Evolutionary conservation across 164 flowering plant genomes (phyloP).

Genomic region (Sedum album): DNA sequence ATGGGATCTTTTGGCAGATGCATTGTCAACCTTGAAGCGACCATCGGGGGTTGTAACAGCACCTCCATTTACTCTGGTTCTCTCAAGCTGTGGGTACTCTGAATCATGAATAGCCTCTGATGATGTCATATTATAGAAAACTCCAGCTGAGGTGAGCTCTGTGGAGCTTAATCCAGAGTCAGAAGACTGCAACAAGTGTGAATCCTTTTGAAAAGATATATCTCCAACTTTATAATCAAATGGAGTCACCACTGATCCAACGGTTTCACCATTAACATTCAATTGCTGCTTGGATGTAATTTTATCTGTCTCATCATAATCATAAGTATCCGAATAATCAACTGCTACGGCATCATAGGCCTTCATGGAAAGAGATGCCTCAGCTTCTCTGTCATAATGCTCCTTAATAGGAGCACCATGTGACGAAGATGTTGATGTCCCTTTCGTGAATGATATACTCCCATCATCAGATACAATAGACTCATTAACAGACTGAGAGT

Average conservation of each 20-base stretch:
- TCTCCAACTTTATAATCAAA: background rate
- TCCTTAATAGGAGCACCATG: conserved; percentile 40
- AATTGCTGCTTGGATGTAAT: background rate
- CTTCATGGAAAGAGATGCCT: background rate
- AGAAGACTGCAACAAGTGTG: conserved; percentile 7
- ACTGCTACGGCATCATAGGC: background rate
- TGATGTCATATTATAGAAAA: background rate
- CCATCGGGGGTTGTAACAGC: background rate
- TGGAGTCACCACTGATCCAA: background rate
- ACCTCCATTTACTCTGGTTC: background rate
- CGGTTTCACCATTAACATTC: background rate
- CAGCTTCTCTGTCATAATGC: background rate
- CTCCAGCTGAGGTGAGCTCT: background rate
- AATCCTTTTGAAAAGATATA: background rate
- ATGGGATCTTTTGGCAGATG: background rate
- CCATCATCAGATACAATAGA: conserved; percentile 52
- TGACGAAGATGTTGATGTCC: conserved; percentile 29
- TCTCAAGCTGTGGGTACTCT: background rate
- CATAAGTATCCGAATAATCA: background rate
- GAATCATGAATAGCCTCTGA: background rate
- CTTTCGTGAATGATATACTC: conserved; percentile 29
- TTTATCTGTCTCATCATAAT: background rate
- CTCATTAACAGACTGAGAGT: conserved; percentile 47
- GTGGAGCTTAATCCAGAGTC: background rate
- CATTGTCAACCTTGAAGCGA: background rate